Base-by-base conservation (phyloP, 2,329 filamentous ascomycete species). In the Microascus cirrosus region DNA sequence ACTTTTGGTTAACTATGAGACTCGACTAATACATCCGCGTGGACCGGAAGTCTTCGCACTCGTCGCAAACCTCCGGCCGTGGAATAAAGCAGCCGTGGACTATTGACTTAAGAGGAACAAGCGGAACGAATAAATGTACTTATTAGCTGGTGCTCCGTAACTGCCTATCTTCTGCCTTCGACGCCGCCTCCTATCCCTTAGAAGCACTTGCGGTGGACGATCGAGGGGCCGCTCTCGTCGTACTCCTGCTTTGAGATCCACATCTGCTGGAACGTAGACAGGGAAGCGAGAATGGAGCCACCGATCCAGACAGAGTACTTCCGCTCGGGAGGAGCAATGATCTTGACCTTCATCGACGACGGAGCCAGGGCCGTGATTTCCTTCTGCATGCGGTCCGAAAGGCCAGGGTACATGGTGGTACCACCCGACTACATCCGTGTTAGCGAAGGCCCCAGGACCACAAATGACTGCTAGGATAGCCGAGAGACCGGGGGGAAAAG, bases 201-300 rank as follows among this genome's bases (percentile, higher is more conserved):
- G 89, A 96, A 96, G 90, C 93, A 96, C 90, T 96, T 97, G 87
- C 92, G 90, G 89, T 97, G 93, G 72, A 97, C 93, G 74, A 97
- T 97, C 73, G 92, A 96, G 71, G 93, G 94, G 81, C 93, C 93
- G 78, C 88, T 94, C 90, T 97, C 94, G 83, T 99, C 94, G 87
- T 97, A 97, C 85, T 97, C 93, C 83, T 99, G 94, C 91, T 99
- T 99, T 71, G 94, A 99, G 87, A 99, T 97, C 94, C 94, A 99
- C 94, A 99, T 99, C 83, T 99, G 94, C 85, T 99, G 94, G 93
- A 99, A 99, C 79, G 94, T 99, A 69, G 94, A 99, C 71, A 99
- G 89, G 65, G 94, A 99, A 70, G 94, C 94, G 73, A 99, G 82
- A 81, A 99, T 99, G 78, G 94, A 99, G 86, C 94, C 94, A 94